Evolutionary conservation across 2,329 filamentous ascomycete genomes (phyloP).

Genomic region (Exophiala oligosperma): DNA sequence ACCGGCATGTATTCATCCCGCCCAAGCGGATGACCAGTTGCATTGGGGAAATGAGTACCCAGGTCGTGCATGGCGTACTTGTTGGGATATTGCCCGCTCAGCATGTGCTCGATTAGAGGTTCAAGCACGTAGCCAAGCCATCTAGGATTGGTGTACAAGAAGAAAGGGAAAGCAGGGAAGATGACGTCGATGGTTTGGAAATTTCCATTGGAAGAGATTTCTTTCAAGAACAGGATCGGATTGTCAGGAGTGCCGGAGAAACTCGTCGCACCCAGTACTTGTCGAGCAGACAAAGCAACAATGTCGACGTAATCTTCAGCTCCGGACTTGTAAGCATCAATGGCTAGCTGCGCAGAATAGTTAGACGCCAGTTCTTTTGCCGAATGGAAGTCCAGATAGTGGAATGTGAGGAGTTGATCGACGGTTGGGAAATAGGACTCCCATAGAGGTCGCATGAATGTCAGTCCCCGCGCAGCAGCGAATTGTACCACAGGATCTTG

Average conservation of each 20-base stretch:
- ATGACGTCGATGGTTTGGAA: constrained; percentile 86
- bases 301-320: constrained; percentile 76
- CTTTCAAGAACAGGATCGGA: constrained; percentile 77
- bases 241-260: constrained; percentile 70
- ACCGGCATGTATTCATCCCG: constrained; percentile 74
- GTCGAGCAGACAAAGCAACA: constrained; percentile 73
- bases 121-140: constrained; percentile 80
- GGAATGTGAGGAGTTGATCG: constrained; percentile 68
- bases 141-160: constrained; percentile 78
- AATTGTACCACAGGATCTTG: constrained; percentile 80
- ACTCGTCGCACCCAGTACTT: constrained; percentile 76
- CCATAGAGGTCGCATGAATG: constrained; percentile 78
- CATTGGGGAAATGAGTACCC: constrained; percentile 70
- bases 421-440: constrained; percentile 67
- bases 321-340: constrained; percentile 72
- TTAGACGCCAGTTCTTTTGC: constrained; percentile 66
- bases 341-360: constrained; percentile 69
- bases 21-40: constrained; percentile 71
- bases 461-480: constrained; percentile 72
- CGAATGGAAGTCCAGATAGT: constrained; percentile 71
- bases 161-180: constrained; percentile 83
- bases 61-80: constrained; percentile 78
- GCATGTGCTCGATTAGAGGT: constrained; percentile 76
- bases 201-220: constrained; percentile 83
- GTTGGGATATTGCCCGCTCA: constrained; percentile 82